Percentiles rank a stretch among this genome's conserved stretches.
phyloP scores from a whole-genome alignment of 2,329 filamentous ascomycete genomes.

The Talaromyces sp. region DNA sequence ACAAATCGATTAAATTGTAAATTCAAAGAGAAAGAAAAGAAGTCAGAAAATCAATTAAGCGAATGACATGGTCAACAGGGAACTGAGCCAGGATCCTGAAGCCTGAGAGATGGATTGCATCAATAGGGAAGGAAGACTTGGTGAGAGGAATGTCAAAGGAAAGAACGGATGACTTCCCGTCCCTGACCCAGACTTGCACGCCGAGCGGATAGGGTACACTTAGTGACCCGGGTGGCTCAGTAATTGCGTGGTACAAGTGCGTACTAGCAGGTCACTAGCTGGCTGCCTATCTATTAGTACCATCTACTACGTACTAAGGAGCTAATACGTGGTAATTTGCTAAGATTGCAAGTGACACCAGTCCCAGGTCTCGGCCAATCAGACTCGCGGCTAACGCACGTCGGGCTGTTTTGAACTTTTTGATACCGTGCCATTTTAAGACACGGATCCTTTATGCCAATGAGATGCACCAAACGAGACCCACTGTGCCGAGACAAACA shows the following conservation, averaged over 20 bases:
- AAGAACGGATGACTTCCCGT: slow-evolving; percentile 1
- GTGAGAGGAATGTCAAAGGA: background rate
- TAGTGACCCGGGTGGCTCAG: background rate
- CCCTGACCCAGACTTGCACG: slow-evolving; percentile 8
- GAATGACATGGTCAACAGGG: slow-evolving; percentile 17
- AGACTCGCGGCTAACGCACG: background rate
- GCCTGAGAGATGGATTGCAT: slow-evolving; percentile 5
- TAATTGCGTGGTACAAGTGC: background rate
- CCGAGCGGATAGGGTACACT: background rate
- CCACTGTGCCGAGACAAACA: background rate
- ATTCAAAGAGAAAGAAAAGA: background rate
- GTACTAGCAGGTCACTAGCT: background rate
- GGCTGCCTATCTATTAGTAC: background rate
- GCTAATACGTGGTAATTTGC: background rate
- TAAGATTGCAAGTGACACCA: slow-evolving; percentile 6
- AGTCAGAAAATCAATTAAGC: slow-evolving; percentile 10
- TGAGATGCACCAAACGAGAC: background rate
- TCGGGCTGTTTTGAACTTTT: slow-evolving; percentile 2
- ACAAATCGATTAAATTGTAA: background rate
- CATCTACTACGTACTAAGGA: too few species aligned
- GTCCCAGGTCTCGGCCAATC: background rate
- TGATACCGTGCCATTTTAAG: slow-evolving; percentile 1
- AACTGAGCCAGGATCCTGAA: slow-evolving; percentile 7
- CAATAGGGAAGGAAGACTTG: background rate
- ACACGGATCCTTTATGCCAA: background rate